phyloP scores from a whole-genome alignment of 179 eudicot genomes.

The Actinidia arguta region DNA sequence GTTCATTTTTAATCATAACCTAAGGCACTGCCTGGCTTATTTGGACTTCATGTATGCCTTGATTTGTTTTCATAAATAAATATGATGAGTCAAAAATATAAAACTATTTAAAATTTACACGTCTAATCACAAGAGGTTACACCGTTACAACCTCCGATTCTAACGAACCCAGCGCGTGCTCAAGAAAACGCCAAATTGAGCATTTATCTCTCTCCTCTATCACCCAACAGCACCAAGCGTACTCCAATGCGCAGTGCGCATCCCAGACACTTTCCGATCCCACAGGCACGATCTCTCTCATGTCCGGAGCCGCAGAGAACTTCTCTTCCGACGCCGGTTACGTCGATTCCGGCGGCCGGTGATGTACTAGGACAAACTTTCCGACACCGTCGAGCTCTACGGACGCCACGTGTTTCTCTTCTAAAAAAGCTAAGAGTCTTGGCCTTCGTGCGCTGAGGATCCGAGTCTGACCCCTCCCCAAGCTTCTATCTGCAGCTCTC shows the following conservation, averaged over 20 bases:
- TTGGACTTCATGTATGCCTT: too few relatives aligned
- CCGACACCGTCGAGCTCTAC: conserved; percentile 63
- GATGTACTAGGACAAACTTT: conserved; percentile 57
- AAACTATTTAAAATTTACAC: too few relatives aligned
- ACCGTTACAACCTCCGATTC: too few relatives aligned
- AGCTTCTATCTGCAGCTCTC: conserved; percentile 56
- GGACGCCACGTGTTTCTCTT: conserved; percentile 88
- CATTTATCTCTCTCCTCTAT: too few relatives aligned
- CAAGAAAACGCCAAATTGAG: too few relatives aligned
- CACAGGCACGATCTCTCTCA: neutral
- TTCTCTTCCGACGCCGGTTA: conserved; percentile 24
- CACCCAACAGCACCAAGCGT: neutral
- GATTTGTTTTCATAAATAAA: too few relatives aligned
- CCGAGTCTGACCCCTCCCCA: conserved; percentile 78
- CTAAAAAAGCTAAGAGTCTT: conserved; percentile 54
- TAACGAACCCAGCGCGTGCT: too few relatives aligned
- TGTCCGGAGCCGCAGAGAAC: conserved; percentile 30
- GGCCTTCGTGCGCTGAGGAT: conserved; percentile 78
- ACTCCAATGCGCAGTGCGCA: conserved; percentile 18
- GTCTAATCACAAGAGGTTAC: too few relatives aligned
- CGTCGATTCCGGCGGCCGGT: conserved; percentile 65
- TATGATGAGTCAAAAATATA: too few relatives aligned
- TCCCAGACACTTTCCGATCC: neutral
- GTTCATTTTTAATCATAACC: too few relatives aligned
- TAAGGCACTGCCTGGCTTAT: too few relatives aligned